Base-by-base conservation (phyloP, 129 eudicot species). In the Ambrosia trifida region DNA sequence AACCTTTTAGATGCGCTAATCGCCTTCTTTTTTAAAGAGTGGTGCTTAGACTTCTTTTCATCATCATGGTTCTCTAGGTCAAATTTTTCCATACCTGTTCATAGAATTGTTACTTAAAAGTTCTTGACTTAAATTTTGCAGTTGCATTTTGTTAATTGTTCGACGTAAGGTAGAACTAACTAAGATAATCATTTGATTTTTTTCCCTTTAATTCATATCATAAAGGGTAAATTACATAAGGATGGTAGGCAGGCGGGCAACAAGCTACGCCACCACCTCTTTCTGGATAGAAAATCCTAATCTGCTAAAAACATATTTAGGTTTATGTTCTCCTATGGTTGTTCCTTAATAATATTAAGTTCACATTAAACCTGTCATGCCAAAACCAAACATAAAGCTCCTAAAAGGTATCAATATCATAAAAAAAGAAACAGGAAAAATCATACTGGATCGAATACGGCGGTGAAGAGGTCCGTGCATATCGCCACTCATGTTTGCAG, bases 1-100 rank as follows among this genome's bases (percentile, higher is more conserved):
- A 94, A 94, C 83, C 84, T 89, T 79, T 63, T 76, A 16, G 97
- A 94, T 76, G 96, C 95, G 44, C 54, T 89, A n/a, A 89, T 87
- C 28, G 98, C 98, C 78, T 54, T 77, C 71, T 89, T 84, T 85
- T 85, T 94, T 63, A 94, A 77, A 78, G 97, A 89, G 50, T 87
- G 85, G 3, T 80, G 84, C 80, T 84, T 94, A 36, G 85, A 80
- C 81, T 83, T 93, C 90, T 82, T 89, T 72, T 93, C 96, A 62
- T 87, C 96, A 36, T 93, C 96, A 9, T 68, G 41, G 67, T n/a
- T 72, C 17, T 93, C 96, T 17, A 83, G 20, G 35, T 92, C 96
- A 17, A 79, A 14, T 46, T 85, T 92, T 66, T 91, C 98, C 54
- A 79, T 79, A 61, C 86, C 98, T 92, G 65, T 66, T 49, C 28